Base-by-base conservation (phyloP, 2,329 filamentous ascomycete species). In the Ophiostoma ulmi region DNA sequence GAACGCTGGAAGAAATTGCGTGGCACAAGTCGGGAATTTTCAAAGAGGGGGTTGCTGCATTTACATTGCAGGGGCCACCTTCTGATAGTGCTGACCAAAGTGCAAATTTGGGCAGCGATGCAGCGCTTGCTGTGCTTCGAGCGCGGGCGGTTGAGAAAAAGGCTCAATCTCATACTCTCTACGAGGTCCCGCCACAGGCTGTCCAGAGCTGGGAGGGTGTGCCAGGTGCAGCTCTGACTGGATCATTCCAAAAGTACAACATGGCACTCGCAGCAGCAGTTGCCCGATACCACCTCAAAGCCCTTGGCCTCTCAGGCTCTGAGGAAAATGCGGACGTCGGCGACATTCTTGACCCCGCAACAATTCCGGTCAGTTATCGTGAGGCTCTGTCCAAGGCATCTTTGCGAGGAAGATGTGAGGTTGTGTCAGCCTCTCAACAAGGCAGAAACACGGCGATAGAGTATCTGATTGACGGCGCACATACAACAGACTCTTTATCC, bases 401-500 rank as follows among this genome's bases (percentile, higher is more conserved):
- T 2, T 91, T 93, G 82, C 86, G 93, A 58, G 95, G 94, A 4
- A 86, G 95, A 65, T 97, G 94, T 77, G 87, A 90, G 74, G 80
- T 84, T 58, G 82, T 97, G 3, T 52, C 90, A 92, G 3, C 35
- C 7, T 36, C 20, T 36, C 61, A 3, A n/a, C 35, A 36, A n/a
- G 31, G 35, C 31, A 38, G 86, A 88, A 7, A 91, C 92, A 6
- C 91, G 92, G 82, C 86, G 91, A 55, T 70, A 13, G 67, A 72
- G 17, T 99, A 94, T 94, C 91, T 94, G 77, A 87, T 99, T 26
- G 95, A 99, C 77, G 94, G 95, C 10, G 95, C 93, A 2, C 95
- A 99, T 79, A 99, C 94, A 0, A 84, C 91, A 3, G 94, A 98
- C 77, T 97, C 93, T 77, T 90, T 99, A 70, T 87, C 90, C 73